These are phyloP conservation scores for Paraleonurus japonicus DNA, from an alignment of 257 asterid genomes.

Conservation along the genomic window DNA sequence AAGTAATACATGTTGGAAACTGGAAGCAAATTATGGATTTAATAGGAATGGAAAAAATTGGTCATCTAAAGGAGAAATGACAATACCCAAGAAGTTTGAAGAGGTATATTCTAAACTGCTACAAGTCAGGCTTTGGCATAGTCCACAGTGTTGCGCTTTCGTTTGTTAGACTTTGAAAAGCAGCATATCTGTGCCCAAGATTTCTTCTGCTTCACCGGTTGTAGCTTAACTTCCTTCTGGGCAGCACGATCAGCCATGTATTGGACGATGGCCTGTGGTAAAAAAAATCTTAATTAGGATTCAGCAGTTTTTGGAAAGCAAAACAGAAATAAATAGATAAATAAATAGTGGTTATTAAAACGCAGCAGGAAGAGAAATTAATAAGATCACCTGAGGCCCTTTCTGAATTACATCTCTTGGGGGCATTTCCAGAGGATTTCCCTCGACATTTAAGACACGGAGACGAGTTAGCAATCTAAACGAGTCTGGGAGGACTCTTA, in stretches of 20 bases:
- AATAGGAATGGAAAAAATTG: constrained; percentile 11
- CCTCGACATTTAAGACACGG: constrained; percentile 60
- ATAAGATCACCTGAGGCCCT: constrained; percentile 70
- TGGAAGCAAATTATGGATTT: not conserved
- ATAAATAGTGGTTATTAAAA: not conserved
- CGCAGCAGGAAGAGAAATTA: not conserved
- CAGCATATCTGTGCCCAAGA: constrained; percentile 76
- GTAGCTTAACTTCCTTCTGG: constrained; percentile 61
- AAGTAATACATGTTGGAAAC: not conserved
- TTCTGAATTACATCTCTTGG: constrained; percentile 49
- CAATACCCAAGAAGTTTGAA: constrained; percentile 36
- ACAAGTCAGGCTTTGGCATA: constrained; percentile 35
- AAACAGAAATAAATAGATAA: not conserved
- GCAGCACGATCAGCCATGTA: constrained; percentile 70
- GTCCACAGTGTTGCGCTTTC: constrained; percentile 59
- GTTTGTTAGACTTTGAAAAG: constrained; percentile 76
- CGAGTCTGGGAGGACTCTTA: constrained; percentile 72
- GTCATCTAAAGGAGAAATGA: constrained; percentile 16
- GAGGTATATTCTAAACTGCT: constrained; percentile 10
- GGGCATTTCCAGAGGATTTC: constrained; percentile 77
- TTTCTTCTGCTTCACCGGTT: constrained; percentile 66
- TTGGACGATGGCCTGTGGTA: constrained; percentile 68
- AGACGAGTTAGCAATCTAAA: constrained; percentile 67
- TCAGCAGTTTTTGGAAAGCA: not conserved
- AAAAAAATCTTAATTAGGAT: constrained; percentile 22